These are phyloP conservation scores for Zoysia japonica DNA, from an alignment of 176 grass and related monocot species.

Conservation along the genomic window DNA sequence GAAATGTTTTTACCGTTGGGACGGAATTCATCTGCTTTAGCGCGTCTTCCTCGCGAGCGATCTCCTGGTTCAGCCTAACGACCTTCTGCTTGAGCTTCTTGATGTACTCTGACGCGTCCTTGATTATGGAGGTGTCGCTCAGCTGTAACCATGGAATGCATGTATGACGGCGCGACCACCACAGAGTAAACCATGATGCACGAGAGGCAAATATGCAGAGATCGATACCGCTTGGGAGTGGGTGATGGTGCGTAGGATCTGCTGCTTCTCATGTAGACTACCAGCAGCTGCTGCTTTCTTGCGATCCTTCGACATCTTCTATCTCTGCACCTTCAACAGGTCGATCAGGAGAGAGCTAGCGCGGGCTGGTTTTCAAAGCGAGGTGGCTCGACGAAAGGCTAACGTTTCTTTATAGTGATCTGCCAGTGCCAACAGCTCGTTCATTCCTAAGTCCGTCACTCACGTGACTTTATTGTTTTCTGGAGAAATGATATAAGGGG, in stretches of 20 bases:
- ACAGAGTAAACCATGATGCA: background rate
- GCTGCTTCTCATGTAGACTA: conserved; percentile 71
- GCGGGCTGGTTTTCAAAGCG: background rate
- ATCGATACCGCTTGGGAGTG: conserved; percentile 76
- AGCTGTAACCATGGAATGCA: conserved; percentile 42
- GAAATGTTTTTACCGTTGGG: conserved; percentile 36
- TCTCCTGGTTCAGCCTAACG: conserved; percentile 74
- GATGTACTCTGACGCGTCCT: conserved; percentile 91
- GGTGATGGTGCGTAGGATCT: conserved; percentile 78
- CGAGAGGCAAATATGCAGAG: background rate
- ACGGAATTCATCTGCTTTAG: conserved; percentile 25
- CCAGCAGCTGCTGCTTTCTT: conserved; percentile 54
- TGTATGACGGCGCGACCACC: no score
- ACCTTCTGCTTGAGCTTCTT: conserved; percentile 88
- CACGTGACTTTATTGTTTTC: conserved; percentile 20
- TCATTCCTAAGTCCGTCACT: background rate
- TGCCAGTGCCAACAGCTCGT: background rate
- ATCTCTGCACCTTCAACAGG: background rate
- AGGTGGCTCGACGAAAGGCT: background rate
- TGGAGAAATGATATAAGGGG: background rate
- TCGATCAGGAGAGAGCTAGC: no score
- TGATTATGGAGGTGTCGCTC: conserved; percentile 66
- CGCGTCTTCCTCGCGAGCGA: conserved; percentile 42
- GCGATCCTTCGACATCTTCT: conserved; percentile 67
- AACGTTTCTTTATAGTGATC: conserved; percentile 20